A percentile compares a stretch with the other conserved stretches of the same genome.
Evolutionary conservation across 2,329 filamentous ascomycete species (phyloP).

Genomic region (Neurospora sp.): DNA sequence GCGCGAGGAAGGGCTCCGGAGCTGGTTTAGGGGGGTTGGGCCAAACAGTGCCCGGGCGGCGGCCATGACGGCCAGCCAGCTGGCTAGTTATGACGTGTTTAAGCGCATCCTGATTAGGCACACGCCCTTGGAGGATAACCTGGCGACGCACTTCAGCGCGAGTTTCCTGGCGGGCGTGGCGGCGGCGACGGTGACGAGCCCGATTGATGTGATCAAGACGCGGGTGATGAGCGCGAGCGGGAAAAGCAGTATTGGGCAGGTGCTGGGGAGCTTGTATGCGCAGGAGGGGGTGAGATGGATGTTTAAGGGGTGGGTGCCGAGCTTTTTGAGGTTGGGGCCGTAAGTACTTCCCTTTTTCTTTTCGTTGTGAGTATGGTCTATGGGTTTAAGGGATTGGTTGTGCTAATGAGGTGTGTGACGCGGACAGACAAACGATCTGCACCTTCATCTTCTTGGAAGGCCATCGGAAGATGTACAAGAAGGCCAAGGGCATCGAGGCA

Average conservation of each 20-base stretch:
- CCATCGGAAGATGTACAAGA: constrained; percentile 69
- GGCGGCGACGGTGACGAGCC: constrained; percentile 75
- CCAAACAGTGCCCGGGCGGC: constrained; percentile 73
- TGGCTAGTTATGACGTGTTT: constrained; percentile 77
- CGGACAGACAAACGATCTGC: constrained; percentile 63
- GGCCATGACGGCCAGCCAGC: constrained; percentile 79
- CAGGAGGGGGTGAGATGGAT: constrained; percentile 71
- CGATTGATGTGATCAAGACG: constrained; percentile 85
- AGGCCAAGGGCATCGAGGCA: constrained; percentile 34
- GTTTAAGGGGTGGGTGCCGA: constrained; percentile 86
- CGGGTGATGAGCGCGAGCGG: constrained; percentile 65
- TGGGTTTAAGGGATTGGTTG: too few species aligned
- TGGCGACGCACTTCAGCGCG: constrained; percentile 70
- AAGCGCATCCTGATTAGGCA: constrained; percentile 59
- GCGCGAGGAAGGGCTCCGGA: constrained; percentile 67
- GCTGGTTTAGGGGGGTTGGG: constrained; percentile 76
- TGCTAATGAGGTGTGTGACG: constrained; percentile 5
- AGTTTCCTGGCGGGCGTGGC: constrained; percentile 72
- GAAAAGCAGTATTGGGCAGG: constrained; percentile 41
- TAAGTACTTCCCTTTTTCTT: constrained; percentile 28
- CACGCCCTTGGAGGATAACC: constrained; percentile 58
- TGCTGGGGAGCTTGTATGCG: constrained; percentile 58
- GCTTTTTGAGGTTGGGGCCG: constrained; percentile 55
- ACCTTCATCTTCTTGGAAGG: constrained; percentile 82
- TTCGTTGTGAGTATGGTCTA: too few species aligned